Evolutionary conservation across 1,139 yeast genomes (phyloP).

Genomic region (Debaryomyces sp.): DNA sequence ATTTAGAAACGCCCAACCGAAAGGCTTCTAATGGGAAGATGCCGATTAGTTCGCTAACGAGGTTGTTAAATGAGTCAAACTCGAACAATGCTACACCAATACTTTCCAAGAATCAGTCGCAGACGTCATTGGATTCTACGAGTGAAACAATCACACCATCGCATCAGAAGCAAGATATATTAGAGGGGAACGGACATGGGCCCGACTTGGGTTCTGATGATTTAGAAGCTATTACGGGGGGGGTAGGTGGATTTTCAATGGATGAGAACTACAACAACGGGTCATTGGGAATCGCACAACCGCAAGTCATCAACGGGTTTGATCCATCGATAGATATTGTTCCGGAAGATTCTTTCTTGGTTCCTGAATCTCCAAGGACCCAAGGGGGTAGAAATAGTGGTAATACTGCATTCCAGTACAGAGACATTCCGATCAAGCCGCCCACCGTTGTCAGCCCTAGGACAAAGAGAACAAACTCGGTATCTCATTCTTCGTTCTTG

Average conservation of each 20-base stretch:
- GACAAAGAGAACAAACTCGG: slow-evolving; percentile 45
- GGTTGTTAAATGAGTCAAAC: slow-evolving; percentile 43
- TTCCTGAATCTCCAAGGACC: slow-evolving; percentile 20
- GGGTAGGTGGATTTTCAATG: slow-evolving; percentile 2
- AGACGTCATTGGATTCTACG: slow-evolving; percentile 21
- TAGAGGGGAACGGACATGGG: not conserved
- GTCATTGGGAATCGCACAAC: slow-evolving; percentile 2
- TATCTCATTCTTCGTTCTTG: slow-evolving; percentile 45
- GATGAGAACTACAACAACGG: not conserved
- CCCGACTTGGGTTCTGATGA: not conserved
- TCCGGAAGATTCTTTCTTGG: slow-evolving; percentile 13
- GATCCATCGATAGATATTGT: slow-evolving; percentile 16
- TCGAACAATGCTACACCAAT: slow-evolving; percentile 30
- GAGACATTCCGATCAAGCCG: slow-evolving; percentile 29
- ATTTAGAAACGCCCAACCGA: slow-evolving; percentile 11
- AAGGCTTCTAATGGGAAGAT: slow-evolving; percentile 14
- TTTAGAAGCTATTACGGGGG: not conserved
- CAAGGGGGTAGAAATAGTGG: not conserved
- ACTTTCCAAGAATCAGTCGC: slow-evolving; percentile 28
- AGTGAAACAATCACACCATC: slow-evolving; percentile 9
- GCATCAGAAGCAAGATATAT: not conserved
- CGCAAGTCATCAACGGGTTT: slow-evolving; percentile 22
- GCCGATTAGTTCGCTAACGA: slow-evolving; percentile 43
- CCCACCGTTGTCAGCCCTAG: slow-evolving; percentile 40
- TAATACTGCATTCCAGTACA: slow-evolving; percentile 8